Conservation (phyloP, 2,329 filamentous ascomycete species). For the Pestalotiopsis fici region DNA sequence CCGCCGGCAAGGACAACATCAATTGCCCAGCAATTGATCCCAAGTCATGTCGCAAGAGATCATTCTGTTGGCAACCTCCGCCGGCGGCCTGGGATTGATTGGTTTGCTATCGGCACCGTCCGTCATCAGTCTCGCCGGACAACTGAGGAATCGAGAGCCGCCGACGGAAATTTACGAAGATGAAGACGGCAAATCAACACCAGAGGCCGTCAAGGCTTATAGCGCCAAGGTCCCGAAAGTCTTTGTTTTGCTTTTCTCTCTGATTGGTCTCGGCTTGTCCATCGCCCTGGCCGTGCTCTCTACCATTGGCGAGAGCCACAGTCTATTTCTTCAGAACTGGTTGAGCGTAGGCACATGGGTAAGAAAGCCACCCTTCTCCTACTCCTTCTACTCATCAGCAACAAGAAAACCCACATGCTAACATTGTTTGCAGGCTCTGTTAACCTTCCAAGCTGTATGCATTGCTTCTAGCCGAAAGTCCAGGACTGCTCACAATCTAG, state of each 20-base stretch:
- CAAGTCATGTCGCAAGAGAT: constrained; percentile 19
- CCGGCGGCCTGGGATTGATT: constrained; percentile 25
- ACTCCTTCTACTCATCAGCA: neutral
- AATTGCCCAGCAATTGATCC: neutral
- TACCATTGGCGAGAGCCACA: constrained; percentile 38
- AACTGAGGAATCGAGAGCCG: constrained; percentile 19
- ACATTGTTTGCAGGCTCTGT: constrained; percentile 40
- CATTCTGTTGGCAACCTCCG: constrained; percentile 21
- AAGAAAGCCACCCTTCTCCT: constrained; percentile 35
- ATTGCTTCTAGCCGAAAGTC: constrained; percentile 51
- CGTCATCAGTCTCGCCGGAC: constrained; percentile 17
- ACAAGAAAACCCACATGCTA: constrained; percentile 12
- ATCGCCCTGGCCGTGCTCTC: constrained; percentile 57
- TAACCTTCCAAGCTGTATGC: constrained; percentile 52
- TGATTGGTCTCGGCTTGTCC: constrained; percentile 55
- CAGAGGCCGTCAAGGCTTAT: constrained; percentile 62
- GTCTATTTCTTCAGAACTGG: constrained; percentile 57
- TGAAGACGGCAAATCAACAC: constrained; percentile 67
- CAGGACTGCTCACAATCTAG: constrained; percentile 54
- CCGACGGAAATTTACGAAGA: constrained; percentile 63
- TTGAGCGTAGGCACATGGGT: constrained; percentile 64
- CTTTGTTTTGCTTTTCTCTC: constrained; percentile 53
- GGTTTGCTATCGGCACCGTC: constrained; percentile 24
- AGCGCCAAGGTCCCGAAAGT: constrained; percentile 61
- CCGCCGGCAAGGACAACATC: neutral